Evolutionary conservation across 2,329 filamentous ascomycete species (phyloP), one percentile per base, ranked within the genome.

Genomic region (Aspergillus arachidicola): DNA sequence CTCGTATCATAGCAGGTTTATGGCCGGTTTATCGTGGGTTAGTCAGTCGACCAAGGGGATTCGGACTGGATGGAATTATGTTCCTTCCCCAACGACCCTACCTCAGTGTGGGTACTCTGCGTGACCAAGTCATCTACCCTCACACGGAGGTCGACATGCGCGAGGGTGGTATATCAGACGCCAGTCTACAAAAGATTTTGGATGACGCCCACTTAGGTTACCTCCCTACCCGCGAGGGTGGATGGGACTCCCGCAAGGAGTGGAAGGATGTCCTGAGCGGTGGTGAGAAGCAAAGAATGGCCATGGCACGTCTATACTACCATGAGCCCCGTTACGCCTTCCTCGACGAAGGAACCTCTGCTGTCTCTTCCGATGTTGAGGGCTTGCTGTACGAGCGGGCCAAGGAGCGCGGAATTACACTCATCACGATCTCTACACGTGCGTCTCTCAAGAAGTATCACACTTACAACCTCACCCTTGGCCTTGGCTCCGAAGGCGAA

Each of bases 191-290:
- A 73, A 84, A 84, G 30, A 87, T 96, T 3, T 85, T 99, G 4
- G 92, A 97, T 61, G 91, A 92, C 58, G 94, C 94, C 0, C 88
- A 88, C 61, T 84, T 99, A 0, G 94, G 93, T 4, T 98, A 99
- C 77, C 85, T 99, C 0, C 92, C 93, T 1, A 89, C 94, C 56
- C 89, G 95, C 19, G 95, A 99, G 82, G 95, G 95, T 45, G 95
- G 95, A 16, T 98, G 93, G 93, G 93, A 99, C 74, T 95, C 93
- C 5, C 87, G 93, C 61, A 98, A 99, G 79, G 94, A 97, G 75
- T 99, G 95, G 95, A 97, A 98, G 80, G 94, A 98, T 70, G 93
- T 99, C 5, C 84, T 99, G n/a, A 94, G 91, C 68, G 95, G 95
- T 45, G 95, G 95, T 14, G 95, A 99, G 84, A 99, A 99, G 82